Conservation (phyloP, 2,329 filamentous ascomycete species). For the Rutstroemia sp. region DNA sequence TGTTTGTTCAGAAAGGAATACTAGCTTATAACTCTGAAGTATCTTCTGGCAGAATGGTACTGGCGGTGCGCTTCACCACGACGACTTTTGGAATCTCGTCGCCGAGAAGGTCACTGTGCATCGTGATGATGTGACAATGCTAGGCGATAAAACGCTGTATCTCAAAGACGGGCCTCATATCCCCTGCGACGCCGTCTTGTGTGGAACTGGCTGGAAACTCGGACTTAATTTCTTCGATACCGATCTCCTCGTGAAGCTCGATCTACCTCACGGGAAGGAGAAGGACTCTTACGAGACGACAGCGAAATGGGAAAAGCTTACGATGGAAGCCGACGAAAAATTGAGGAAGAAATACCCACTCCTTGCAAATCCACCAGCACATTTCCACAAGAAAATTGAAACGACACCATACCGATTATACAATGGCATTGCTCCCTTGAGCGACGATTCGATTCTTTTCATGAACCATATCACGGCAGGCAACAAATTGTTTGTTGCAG, state of each 20-base stretch:
- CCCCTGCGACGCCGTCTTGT: constrained; percentile 22
- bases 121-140: constrained; percentile 13
- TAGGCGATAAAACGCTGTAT: constrained; percentile 14
- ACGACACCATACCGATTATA: constrained; percentile 9
- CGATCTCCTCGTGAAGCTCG: constrained; percentile 16
- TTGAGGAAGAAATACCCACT: constrained; percentile 2
- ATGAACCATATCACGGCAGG: constrained; percentile 1
- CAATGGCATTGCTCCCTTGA: constrained; percentile 2
- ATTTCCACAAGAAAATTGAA: neutral
- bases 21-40: neutral
- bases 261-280: constrained; percentile 18
- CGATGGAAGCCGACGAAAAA: constrained; percentile 7
- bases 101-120: neutral
- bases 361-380: constrained; percentile 5
- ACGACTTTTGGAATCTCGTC: constrained; percentile 5
- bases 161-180: constrained; percentile 14
- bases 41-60: constrained; percentile 10
- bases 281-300: constrained; percentile 15
- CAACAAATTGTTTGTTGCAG: constrained; percentile 4
- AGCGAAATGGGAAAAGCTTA: constrained; percentile 21
- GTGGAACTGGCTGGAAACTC: constrained; percentile 24
- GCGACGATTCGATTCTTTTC: constrained; percentile 9
- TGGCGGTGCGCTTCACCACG: constrained; percentile 6
- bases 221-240: constrained; percentile 22
- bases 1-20: neutral